Evolutionary conservation across 805 yeast genomes (phyloP), one percentile per base, ranked within the genome.

Genomic region (Yamadazyma phyllophila): DNA sequence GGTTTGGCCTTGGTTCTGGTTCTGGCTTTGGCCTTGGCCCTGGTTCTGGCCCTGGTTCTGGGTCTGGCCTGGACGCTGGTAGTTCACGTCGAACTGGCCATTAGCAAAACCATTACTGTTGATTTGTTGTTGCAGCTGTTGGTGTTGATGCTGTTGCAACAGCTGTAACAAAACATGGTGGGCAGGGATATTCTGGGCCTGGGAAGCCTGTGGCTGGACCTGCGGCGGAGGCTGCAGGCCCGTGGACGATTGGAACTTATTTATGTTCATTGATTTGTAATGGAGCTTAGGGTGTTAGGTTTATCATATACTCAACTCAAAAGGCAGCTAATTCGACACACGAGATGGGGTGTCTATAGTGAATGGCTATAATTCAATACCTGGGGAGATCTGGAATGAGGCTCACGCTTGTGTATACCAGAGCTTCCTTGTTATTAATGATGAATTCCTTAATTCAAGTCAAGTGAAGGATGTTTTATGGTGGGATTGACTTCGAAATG

Each of bases 121-220:
- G 4, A 30, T 13, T 17, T 40, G 39, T 20, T 27, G 61, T 11
- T 40, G 57, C 45, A 44, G 57, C 46, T 48, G 59, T 8, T 20
- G 44, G 34, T 56, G 63, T 46, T 61, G 60, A 38, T 57, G 49
- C 40, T 67, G 73, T 47, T 68, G 76, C 43, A 70, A 61, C 50
- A 69, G 75, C 53, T 68, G 75, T 43, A 69, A 61, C 50, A 71
- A 60, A 13, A 69, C 59, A 52, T 70, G 76, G 49, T 71, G 76
- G 26, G 73, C 69, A 44, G 70, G 76, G 42, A 68, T 53, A 47
- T 62, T 66, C 10, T 62, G 62, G 48, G 57, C 69, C 29, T 57
- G 70, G 32, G 29, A 29, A 26, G 39, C 26, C 26, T 56, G 38
- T 11, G 24, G 27, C 12, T 61, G 62, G 48, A 57, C 70, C 33